phyloP scores from a whole-genome alignment of 345 rosid genomes.

The Dipteronia sinensis region DNA sequence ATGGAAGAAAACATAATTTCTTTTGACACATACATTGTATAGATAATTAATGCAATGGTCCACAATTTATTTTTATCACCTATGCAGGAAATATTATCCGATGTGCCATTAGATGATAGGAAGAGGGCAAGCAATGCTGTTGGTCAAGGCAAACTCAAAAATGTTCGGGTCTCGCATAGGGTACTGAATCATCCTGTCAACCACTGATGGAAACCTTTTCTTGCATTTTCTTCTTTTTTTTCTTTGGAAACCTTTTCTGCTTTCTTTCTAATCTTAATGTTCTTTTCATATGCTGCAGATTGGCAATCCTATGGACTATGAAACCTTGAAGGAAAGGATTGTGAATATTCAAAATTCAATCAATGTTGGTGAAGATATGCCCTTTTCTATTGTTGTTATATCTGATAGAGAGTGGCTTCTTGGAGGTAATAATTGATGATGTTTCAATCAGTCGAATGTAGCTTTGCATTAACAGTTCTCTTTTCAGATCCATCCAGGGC shows the following conservation, averaged over 20 bases:
- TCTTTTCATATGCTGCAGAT: slow-evolving; percentile 46
- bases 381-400: slow-evolving; percentile 79
- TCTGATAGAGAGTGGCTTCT: slow-evolving; percentile 83
- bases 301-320: slow-evolving; percentile 87
- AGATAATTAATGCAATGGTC: slow-evolving; percentile 14
- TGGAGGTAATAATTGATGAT: slow-evolving; percentile 56
- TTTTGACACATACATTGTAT: slow-evolving; percentile 1
- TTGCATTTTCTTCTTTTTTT: background rate
- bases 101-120: slow-evolving; percentile 83
- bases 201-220: slow-evolving; percentile 6
- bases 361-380: slow-evolving; percentile 53
- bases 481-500: slow-evolving; percentile 84
- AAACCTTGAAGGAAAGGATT: slow-evolving; percentile 68
- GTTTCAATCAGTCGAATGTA: slow-evolving; percentile 15
- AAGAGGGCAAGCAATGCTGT: slow-evolving; percentile 37
- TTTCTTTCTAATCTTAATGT: slow-evolving; percentile 13
- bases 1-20: slow-evolving; percentile 1
- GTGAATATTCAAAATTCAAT: slow-evolving; percentile 50
- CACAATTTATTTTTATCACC: background rate
- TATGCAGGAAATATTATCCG: slow-evolving; percentile 87
- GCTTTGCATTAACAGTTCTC: slow-evolving; percentile 23
- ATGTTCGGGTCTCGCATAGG: slow-evolving; percentile 63
- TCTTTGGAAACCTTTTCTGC: slow-evolving; percentile 6
- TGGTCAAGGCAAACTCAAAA: slow-evolving; percentile 55
- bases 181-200: slow-evolving; percentile 38